A percentile compares a stretch with the other conserved stretches of the same genome.
Conservation (phyloP, 1,139 yeast genomes). For the Suhomyces coccinellae region DNA sequence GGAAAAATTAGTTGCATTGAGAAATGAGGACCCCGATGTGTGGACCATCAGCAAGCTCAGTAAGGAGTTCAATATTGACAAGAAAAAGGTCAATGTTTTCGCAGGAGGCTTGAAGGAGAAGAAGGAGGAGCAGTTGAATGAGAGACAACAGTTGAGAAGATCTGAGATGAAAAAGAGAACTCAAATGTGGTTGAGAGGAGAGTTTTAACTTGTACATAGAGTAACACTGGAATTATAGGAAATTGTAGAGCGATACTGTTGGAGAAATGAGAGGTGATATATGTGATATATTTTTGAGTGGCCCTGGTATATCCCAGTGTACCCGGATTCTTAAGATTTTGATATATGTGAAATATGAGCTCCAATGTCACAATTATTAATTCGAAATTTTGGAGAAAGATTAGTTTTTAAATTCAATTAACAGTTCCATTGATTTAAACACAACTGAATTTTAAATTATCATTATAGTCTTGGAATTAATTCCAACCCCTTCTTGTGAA, state of each 20-base stretch:
- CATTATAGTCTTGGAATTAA: too few species aligned
- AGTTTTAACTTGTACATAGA: constrained; percentile 22
- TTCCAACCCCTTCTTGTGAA: too few species aligned
- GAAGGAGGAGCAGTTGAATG: constrained; percentile 16
- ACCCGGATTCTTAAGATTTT: too few species aligned
- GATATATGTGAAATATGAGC: too few species aligned
- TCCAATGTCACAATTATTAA: too few species aligned
- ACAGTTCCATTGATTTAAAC: too few species aligned
- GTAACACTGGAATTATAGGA: constrained; percentile 1
- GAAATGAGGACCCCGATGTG: constrained; percentile 58
- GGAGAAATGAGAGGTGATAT: too few species aligned
- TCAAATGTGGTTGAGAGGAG: constrained; percentile 64
- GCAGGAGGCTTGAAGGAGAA: constrained; percentile 21
- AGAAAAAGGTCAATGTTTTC: constrained; percentile 30
- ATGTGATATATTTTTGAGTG: too few species aligned
- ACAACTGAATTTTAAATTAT: too few species aligned
- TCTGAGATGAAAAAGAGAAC: constrained; percentile 51
- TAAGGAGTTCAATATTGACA: constrained; percentile 50
- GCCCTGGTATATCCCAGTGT: too few species aligned
- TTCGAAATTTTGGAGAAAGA: too few species aligned
- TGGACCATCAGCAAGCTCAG: constrained; percentile 74
- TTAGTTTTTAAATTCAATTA: too few species aligned
- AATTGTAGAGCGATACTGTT: not conserved
- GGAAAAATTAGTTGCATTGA: constrained; percentile 58
- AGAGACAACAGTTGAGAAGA: constrained; percentile 41